Conservation (phyloP, 306 rosid species). For the Cucurbita pepo region DNA sequence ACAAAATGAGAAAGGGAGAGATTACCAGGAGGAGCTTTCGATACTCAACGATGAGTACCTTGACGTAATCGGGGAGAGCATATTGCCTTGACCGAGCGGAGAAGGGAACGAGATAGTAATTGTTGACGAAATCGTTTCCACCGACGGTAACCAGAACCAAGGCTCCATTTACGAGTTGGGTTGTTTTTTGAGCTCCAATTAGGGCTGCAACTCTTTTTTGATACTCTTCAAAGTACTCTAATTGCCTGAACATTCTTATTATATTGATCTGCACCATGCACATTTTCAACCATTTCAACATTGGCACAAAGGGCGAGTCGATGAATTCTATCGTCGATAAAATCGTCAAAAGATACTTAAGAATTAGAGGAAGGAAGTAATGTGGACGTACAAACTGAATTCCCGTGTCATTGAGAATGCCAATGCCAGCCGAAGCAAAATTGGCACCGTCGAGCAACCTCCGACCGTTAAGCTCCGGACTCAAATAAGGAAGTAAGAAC, state of each 20-base stretch:
- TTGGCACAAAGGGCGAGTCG: too few species aligned
- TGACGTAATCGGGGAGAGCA: slow-evolving; percentile 42
- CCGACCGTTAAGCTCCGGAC: slow-evolving; percentile 41
- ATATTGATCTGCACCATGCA: slow-evolving; percentile 37
- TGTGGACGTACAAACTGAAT: slow-evolving; percentile 41
- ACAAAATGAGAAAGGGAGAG: background rate
- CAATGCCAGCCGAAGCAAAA: slow-evolving; percentile 91
- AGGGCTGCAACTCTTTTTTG: slow-evolving; percentile 35
- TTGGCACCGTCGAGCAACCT: slow-evolving; percentile 68
- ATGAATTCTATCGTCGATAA: too few species aligned
- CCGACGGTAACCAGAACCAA: slow-evolving; percentile 56
- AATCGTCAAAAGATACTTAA: too few species aligned
- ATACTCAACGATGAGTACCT: slow-evolving; percentile 39
- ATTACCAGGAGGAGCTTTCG: slow-evolving; percentile 36
- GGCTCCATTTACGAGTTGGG: slow-evolving; percentile 27
- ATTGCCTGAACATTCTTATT: slow-evolving; percentile 47
- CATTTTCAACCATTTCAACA: background rate
- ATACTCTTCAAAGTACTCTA: slow-evolving; percentile 36
- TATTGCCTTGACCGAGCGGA: slow-evolving; percentile 72
- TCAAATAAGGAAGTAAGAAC: slow-evolving; percentile 48
- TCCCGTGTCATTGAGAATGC: slow-evolving; percentile 86
- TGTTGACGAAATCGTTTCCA: slow-evolving; percentile 82
- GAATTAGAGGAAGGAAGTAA: background rate
- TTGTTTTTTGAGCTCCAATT: slow-evolving; percentile 24
- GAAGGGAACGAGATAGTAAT: slow-evolving; percentile 57